Base-by-base conservation (phyloP, 2,329 filamentous ascomycete genomes). In the Talaromyces sp. region DNA sequence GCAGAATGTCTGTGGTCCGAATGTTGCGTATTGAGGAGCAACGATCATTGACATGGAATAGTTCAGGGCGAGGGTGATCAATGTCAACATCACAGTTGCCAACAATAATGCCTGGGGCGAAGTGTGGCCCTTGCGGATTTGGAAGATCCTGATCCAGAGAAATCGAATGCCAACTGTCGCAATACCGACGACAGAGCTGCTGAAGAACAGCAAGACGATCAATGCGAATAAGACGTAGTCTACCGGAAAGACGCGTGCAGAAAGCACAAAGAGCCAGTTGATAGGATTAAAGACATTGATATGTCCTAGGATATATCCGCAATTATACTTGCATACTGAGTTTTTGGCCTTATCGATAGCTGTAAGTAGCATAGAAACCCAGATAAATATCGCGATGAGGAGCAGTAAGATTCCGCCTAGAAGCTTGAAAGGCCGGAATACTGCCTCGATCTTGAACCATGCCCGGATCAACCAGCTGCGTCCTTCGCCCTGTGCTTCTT, bases 311-410 rank as follows among this genome's bases (percentile, higher is more conserved):
- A 98, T 91, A 79, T 97, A 99, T 68, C 95, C 95, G 75, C 95
- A 99, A 71, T 87, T 89, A 66, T 88, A 83, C 76, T 95, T 94
- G 85, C 95, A 99, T 68, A 96, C 82, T 3, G 93, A 97, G 81
- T 98, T 97, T 77, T 90, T 93, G 41, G 93, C 92, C 81, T 98
- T 98, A 85, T 99, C 95, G 73, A 98, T 93, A 70, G 89, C 90
- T 0, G 94, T 98, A 74, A 98, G 90, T 70, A 98, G 85, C 92
- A 99, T 98, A 13, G 92, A 96, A 9, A 90, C 85, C 85, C 92
- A 96, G 70, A 96, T 85, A 49, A 96, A 70, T 14, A 97, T 78
- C 0, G 91, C 85, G 24, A 97, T 75, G 1, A 92, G 69, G 37
- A 97, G 84, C 2, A 98, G 81, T 0, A 96, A 70, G 58, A 97